Evolutionary conservation across 306 rosid species (phyloP), one percentile per base, ranked within the genome.

Genomic region (Aeschynomene evenia): DNA sequence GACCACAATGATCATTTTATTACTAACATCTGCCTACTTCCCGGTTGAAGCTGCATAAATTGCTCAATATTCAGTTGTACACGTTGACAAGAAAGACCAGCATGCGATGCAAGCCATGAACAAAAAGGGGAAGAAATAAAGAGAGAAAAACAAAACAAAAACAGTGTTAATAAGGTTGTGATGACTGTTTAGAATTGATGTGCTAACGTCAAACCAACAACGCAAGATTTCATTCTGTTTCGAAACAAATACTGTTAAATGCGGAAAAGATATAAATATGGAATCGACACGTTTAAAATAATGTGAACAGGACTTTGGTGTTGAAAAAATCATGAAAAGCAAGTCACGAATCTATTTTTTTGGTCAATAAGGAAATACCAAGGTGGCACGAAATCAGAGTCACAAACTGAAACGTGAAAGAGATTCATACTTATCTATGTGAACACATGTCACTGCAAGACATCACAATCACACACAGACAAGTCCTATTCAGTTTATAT

Each of bases 1-100:
- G 72, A 73, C 80, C 73, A 62, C 42, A 19, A 45, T 53, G 15
- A 56, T 58, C n/a, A 69, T 24, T 63, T 70, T 43, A 40, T 71
- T 14, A 37, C 23, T 22, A 55, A 15, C 20, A 54, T 53, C 15
- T 55, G 16, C 58, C 49, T 7, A 53, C 14, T 77, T 51, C 61
- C 66, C 46, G 26, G 61, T 8, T 49, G n/a, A 70, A 55, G 33
- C 52, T 52, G 56, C 77, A 34, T 23, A 49, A 49, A 49, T 59
- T 51, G 23, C 68, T 63, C 46, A 23, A 18, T 31, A n/a, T 15
- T 45, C 36, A 53, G 14, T 34, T 62, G 45, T 55, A 55, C 6
- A 34, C 3, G 66, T 65, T 70, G 73, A 55, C 62, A 55, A 2
- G n/a, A 24, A 24, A 49, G 19, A 63, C 31, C 6, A 19, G 60